phyloP scores from a whole-genome alignment of 148 eudicot genomes.

The Chenopodium suecicum region DNA sequence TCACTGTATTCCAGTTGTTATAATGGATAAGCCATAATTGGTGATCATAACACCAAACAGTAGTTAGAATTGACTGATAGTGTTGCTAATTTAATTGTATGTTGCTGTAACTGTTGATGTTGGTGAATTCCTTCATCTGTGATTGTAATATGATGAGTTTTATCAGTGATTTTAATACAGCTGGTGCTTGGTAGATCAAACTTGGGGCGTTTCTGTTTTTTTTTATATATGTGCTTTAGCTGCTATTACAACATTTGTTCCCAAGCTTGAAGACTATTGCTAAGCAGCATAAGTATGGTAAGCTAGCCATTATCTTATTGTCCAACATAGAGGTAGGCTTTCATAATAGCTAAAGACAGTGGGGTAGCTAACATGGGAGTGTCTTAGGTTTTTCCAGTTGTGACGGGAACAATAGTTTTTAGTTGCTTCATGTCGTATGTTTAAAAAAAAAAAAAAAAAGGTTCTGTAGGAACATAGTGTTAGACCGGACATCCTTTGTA shows the following conservation, averaged over 20 bases:
- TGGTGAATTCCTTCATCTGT: neutral
- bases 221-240: neutral
- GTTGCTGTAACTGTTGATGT: neutral
- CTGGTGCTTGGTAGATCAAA: neutral
- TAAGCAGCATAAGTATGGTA: neutral
- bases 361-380: neutral
- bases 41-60: neutral
- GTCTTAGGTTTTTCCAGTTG: neutral
- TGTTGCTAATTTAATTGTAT: too few relatives aligned
- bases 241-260: neutral
- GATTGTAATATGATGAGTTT: neutral
- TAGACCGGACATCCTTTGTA: neutral
- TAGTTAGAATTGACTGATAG: neutral
- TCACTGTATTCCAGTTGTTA: neutral
- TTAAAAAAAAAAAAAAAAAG: too few relatives aligned
- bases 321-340: neutral
- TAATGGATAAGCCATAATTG: neutral
- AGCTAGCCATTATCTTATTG: neutral
- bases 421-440: too few relatives aligned
- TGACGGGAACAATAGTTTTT: too few relatives aligned
- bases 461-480: too few relatives aligned
- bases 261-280: neutral
- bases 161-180: neutral
- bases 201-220: neutral
- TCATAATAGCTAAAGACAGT: neutral